Base-by-base conservation (phyloP, 441 rosid species). In the Erysimum pusillum region DNA sequence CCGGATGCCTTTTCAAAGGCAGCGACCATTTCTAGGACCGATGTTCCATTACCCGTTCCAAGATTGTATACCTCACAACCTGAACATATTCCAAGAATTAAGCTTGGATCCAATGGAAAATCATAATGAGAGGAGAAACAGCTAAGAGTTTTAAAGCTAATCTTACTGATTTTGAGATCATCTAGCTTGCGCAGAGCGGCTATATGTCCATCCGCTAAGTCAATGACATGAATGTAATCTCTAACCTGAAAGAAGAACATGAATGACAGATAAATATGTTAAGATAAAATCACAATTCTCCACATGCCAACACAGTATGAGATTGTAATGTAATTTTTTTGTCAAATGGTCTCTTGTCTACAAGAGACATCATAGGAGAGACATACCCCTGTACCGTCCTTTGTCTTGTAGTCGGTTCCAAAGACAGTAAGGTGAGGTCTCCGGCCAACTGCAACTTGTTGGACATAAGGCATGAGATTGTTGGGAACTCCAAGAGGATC, bases 321-420 rank as follows among this genome's bases (percentile, higher is more conserved):
- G 66, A 14, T 13, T 67, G 61, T 38, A 4, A 18, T 49, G 10
- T 17, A 48, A 49, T n/a, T n/a, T n/a, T 39, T 25, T 5, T 28
- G 9, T 48, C 31, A 13, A 32, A 58, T 11, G 14, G 25, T 48
- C 67, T 69, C 20, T 61, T 20, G 57, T 67, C 17, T 49, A 17
- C 13, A 4, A 67, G 61, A 48, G 61, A 20, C 46, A 75, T 15
- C 34, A 61, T 39, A 38, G 10, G 0, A 12, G 2, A 32, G 34
- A 56, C 94, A 71, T 95, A 95, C 98, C 95, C 98, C 99, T 4
- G 99, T 95, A 17, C 99, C 99, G 74, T 95, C 99, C 73, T 84
- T 88, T 5, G 99, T 93, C 3, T 83, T 61, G 78, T 95, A 95
- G 67, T 95, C 98, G 18, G 69, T 87, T 78, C 99, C 97, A 81